Percentiles rank a stretch among this genome's conserved stretches.
These are phyloP conservation scores for Serendipita vermifera DNA, from an alignment of 768 basidiomycete genomes.

Conservation along the genomic window DNA sequence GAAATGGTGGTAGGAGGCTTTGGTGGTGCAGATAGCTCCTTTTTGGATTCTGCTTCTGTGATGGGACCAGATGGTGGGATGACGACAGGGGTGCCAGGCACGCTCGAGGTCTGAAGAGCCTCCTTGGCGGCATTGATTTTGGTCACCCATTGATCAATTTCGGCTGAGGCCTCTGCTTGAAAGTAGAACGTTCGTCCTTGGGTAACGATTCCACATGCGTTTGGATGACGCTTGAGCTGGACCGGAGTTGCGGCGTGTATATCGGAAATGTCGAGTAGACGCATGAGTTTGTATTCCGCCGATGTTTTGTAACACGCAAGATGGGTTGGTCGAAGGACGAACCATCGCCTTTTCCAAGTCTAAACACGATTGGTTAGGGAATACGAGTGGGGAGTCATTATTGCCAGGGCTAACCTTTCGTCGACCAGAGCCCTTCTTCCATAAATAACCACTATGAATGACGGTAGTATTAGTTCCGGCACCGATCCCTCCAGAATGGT, in stretches of 20 bases:
- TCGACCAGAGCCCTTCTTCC: constrained; percentile 88
- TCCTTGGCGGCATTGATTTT: constrained; percentile 69
- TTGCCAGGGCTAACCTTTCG: constrained; percentile 53
- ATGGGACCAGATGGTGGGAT: constrained; percentile 11
- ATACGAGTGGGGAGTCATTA: constrained; percentile 8
- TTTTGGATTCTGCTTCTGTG: constrained; percentile 19
- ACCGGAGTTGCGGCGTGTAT: constrained; percentile 85
- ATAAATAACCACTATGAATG: constrained; percentile 85
- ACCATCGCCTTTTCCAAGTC: constrained; percentile 99
- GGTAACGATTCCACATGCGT: constrained; percentile 87
- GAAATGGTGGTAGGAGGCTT: not conserved
- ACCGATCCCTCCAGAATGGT: constrained; percentile 31
- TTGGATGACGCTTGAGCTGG: constrained; percentile 73
- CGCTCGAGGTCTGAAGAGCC: constrained; percentile 40
- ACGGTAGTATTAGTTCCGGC: constrained; percentile 44
- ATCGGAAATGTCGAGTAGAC: constrained; percentile 73
- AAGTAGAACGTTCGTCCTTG: constrained; percentile 84
- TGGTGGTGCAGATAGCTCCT: not conserved
- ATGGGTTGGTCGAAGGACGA: constrained; percentile 83
- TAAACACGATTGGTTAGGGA: constrained; percentile 23
- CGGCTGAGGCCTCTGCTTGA: constrained; percentile 57
- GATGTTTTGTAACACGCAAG: constrained; percentile 94
- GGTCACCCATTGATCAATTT: constrained; percentile 70
- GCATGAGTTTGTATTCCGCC: constrained; percentile 85
- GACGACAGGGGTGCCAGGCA: not conserved